Base-by-base conservation (phyloP, 2,329 filamentous ascomycete genomes). In the Fusarium tjaetaba region DNA sequence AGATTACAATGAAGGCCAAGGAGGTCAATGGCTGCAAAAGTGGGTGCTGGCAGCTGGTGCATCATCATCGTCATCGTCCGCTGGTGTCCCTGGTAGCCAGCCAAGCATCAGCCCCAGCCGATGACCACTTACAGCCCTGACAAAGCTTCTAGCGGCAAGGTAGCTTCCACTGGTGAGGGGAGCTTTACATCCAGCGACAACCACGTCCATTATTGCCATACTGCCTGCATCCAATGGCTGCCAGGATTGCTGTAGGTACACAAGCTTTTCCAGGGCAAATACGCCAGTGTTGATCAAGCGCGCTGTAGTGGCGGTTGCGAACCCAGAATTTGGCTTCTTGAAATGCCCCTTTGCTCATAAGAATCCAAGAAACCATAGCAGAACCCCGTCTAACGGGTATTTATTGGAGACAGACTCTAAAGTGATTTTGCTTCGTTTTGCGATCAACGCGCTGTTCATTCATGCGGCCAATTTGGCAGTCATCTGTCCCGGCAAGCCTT, bases 51-150 rank as follows among this genome's bases (percentile, higher is more conserved):
- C 55, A 48, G 60, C 52, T 53, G 65, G 51, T 55, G 57, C 55
- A 71, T 74, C 71, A 61, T 58, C 53, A 71, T 74, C 71, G 67
- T 73, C 71, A 74, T 73, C 49, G 56, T 62, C 57, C 43, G 45
- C 57, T 48, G 48, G 20, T 59, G 55, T 71, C 61, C 71, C 61
- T 73, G 52, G 39, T 52, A 61, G 57, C 68, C 56, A 41, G 65
- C 61, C 70, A 73, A 73, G 70, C 70, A 63, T 63, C 52, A 73
- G 56, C 61, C 71, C 56, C 71, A 58, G 42, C 55, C 67, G 55
- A 58, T 46, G 41, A 45, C 70, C 56, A 73, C 68, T 73, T 38
- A 70, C 43, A 46, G 30, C 52, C 38, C 32, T 60, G 43, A 26
- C 61, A 66, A 60, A 52, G 49, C 65, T 53, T 53, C 61, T 61